Conservation (phyloP, 176 grass and related monocot species). For the Oryza longistaminata region DNA sequence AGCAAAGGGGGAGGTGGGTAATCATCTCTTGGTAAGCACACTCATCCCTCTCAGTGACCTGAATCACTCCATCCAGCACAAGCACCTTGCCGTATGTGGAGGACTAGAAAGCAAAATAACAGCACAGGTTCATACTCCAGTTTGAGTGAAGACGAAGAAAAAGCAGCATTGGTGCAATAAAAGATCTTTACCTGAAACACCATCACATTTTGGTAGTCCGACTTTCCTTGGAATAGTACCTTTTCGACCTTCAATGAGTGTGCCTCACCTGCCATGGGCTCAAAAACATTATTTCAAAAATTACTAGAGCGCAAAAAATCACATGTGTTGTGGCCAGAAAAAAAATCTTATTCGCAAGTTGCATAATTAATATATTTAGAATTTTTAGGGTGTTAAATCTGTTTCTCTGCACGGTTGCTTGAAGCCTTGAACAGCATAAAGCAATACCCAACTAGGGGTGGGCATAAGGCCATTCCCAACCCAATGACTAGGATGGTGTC, state of each 20-base stretch:
- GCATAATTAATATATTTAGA: background rate
- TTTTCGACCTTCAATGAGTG: conserved; percentile 96
- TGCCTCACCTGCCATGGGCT: conserved; percentile 63
- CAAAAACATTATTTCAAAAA: conserved; percentile 1
- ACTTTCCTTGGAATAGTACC: conserved; percentile 84
- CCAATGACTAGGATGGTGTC: too few species aligned
- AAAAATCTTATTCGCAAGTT: background rate
- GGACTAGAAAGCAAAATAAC: conserved; percentile 49
- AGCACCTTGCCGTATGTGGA: conserved; percentile 94
- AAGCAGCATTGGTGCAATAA: background rate
- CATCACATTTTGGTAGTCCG: conserved; percentile 92
- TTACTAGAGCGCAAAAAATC: background rate
- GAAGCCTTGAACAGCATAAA: background rate
- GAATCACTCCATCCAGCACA: conserved; percentile 91
- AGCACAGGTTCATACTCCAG: background rate
- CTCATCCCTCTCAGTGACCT: conserved; percentile 86
- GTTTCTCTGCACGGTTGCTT: background rate
- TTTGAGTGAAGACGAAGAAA: background rate
- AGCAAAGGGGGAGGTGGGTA: conserved; percentile 88
- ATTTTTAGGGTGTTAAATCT: background rate
- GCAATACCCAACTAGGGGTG: too few species aligned
- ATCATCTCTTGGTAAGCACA: conserved; percentile 99
- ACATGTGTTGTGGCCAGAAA: background rate
- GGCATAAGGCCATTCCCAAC: too few species aligned
- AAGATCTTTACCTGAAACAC: conserved; percentile 67